These are phyloP conservation scores for Wolfiporia cocos DNA, from an alignment of 1,284 basidiomycete species.

Conservation along the genomic window DNA sequence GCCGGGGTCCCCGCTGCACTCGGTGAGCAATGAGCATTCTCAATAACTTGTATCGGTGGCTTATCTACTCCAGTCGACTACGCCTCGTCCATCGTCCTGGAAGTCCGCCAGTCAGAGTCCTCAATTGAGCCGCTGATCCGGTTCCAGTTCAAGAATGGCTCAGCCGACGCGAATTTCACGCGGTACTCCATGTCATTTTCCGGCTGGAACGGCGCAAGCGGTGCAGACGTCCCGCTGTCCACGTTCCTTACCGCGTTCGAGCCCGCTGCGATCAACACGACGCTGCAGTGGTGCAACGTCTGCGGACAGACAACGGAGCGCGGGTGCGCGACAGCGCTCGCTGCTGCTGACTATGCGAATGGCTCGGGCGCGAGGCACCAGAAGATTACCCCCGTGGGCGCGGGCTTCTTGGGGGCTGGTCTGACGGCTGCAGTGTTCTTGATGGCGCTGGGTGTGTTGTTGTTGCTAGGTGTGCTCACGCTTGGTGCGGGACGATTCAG, in stretches of 20 bases:
- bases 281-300: constrained; percentile 50
- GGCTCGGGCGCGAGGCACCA: constrained; percentile 27
- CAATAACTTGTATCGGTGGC: neutral
- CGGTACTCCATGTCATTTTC: constrained; percentile 24
- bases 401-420: constrained; percentile 62
- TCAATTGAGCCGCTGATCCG: constrained; percentile 34
- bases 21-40: constrained; percentile 17
- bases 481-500: constrained; percentile 23
- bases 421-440: constrained; percentile 42
- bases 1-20: constrained; percentile 29
- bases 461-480: constrained; percentile 39
- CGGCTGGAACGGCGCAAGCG: constrained; percentile 21
- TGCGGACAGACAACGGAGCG: constrained; percentile 51
- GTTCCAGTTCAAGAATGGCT: constrained; percentile 57
- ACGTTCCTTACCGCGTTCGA: constrained; percentile 48
- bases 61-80: constrained; percentile 33
- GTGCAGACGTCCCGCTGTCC: constrained; percentile 44
- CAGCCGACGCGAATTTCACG: constrained; percentile 27
- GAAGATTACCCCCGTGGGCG: constrained; percentile 46
- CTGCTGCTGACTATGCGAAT: constrained; percentile 26
- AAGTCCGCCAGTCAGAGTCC: constrained; percentile 28
- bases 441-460: constrained; percentile 35
- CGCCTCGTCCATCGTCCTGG: constrained; percentile 36
- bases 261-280: constrained; percentile 46
- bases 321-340: constrained; percentile 45